Evolutionary conservation across 441 rosid species (phyloP), one percentile per base, ranked within the genome.

Genomic region (Erysimum pusillum): DNA sequence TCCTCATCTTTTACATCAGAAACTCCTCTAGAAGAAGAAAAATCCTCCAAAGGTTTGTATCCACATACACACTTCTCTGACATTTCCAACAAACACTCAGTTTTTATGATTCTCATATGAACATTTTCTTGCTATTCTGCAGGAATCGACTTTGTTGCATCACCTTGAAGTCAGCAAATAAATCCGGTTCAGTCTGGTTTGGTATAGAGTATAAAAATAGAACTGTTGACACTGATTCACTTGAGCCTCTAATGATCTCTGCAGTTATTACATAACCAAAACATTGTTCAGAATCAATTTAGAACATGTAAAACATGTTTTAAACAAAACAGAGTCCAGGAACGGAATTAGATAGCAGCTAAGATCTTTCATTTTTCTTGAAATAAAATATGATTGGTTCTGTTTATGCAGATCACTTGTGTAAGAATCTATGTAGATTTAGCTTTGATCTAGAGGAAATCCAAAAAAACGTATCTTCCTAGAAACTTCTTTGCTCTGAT

Each of bases 1-100:
- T 69, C 85, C 49, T 73, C 76, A 32, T 75, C 86, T 13, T 63
- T 79, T 44, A 80, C 87, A 69, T 82, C 87, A 25, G 88, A 85
- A 78, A 80, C 87, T 63, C 83, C 84, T 67, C 53, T 81, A 56
- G 77, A 77, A 15, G 70, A 70, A 46, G 69, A 54, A 12, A 73
- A 62, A 31, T 79, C 84, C 73, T 77, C 78, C 28, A 75, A 62
- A 75, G 75, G 85, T 80, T 9, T 22, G 60, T 48, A 53, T 57
- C n/a, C 15, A 54, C 49, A 58, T 71, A 49, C 32, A 48, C 28
- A 41, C 9, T 20, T 32, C 0, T 22, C 20, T 15, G 51, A 17
- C 3, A 38, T 25, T 39, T 58, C 41, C 73, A 20, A 72, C 22
- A 20, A 31, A 15, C 44, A 51, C 22, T 63, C 57, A n/a, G 31